Conservation (phyloP, 805 yeast genomes). For the Ogataea trehalophila region DNA sequence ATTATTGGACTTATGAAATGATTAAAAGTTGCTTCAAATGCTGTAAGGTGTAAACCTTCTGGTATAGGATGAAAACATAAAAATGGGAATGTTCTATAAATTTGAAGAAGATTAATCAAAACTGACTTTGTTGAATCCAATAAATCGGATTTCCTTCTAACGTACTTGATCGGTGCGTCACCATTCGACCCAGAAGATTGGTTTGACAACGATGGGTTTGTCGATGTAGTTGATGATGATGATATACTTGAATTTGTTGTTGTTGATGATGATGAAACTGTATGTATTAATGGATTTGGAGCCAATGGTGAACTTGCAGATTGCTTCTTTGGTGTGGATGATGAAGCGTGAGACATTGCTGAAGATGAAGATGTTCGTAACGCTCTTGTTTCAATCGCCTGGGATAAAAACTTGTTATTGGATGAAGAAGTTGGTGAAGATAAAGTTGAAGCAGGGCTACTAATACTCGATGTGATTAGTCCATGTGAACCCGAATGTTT, state of each 20-base stretch:
- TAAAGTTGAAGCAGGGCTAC: neutral
- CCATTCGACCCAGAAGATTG: neutral
- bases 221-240: neutral
- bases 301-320: neutral
- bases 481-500: constrained; percentile 13
- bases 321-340: constrained; percentile 1
- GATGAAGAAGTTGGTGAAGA: constrained; percentile 4
- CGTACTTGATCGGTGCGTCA: constrained; percentile 1
- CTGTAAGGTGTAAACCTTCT: constrained; percentile 5
- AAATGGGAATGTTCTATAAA: constrained; percentile 32
- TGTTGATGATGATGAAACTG: neutral
- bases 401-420: neutral
- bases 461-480: constrained; percentile 2
- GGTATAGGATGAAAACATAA: constrained; percentile 19
- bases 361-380: neutral
- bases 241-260: neutral
- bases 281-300: neutral
- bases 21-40: constrained; percentile 18
- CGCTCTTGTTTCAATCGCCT: neutral
- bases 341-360: neutral
- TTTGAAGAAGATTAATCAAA: constrained; percentile 26
- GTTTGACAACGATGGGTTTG: constrained; percentile 3
- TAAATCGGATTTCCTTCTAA: constrained; percentile 11
- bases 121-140: constrained; percentile 12
- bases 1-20: constrained; percentile 30